These are phyloP conservation scores for Malassezia cuniculi DNA, from an alignment of 1,284 basidiomycete species.

Conservation along the genomic window DNA sequence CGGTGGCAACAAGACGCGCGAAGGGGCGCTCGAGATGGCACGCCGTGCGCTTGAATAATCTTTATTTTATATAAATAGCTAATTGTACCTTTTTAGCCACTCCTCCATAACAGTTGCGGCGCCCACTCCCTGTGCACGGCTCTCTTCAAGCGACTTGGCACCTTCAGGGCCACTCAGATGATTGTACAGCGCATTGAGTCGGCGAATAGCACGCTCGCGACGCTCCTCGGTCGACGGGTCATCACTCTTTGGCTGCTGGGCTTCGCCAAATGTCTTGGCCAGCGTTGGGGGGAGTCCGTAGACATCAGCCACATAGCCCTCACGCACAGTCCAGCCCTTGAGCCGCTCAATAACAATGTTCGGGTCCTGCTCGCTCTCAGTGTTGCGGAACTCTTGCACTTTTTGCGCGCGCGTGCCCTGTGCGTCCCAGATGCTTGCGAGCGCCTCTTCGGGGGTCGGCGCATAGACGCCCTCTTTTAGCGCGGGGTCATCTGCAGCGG, in stretches of 20 bases:
- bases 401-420: constrained; percentile 5
- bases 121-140: background rate
- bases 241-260: background rate
- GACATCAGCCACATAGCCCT: constrained; percentile 10
- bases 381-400: constrained; percentile 4
- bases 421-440: constrained; percentile 9
- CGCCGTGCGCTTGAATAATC: constrained; percentile 50
- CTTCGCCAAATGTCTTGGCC: constrained; percentile 11
- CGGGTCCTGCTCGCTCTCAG: background rate
- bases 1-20: constrained; percentile 77
- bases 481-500: constrained; percentile 7
- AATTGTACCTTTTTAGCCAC: constrained; percentile 4
- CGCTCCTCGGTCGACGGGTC: constrained; percentile 7
- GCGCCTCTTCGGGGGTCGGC: constrained; percentile 6
- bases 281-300: constrained; percentile 11
- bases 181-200: constrained; percentile 11
- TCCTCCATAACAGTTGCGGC: constrained; percentile 6
- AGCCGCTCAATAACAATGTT: constrained; percentile 8
- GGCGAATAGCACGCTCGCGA: constrained; percentile 11
- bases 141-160: no score
- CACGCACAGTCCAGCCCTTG: constrained; percentile 12
- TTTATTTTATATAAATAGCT: constrained; percentile 5
- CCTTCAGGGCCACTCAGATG: background rate
- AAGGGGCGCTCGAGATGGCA: constrained; percentile 73
- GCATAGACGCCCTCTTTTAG: constrained; percentile 14